These are phyloP conservation scores for Gracilaria gracilis DNA, from an alignment of 23 red algal genomes.

Conservation along the genomic window DNA sequence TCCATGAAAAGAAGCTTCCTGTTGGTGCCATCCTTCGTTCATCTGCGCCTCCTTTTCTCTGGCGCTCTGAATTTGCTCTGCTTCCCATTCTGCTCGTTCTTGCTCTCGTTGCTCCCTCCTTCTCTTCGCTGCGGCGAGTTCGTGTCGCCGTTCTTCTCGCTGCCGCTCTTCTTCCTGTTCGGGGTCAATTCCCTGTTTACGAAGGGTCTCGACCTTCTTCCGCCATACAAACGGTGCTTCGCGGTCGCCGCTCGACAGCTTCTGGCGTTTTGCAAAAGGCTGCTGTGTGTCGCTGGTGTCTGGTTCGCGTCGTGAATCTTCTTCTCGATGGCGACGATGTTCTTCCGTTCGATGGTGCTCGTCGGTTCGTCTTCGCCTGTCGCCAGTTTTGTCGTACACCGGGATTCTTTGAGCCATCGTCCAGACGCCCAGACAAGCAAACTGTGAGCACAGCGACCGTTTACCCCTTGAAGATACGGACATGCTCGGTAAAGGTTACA, in stretches of 20 bases:
- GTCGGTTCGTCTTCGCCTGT: background rate
- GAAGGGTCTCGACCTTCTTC: slow-evolving; percentile 74
- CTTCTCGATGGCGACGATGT: background rate
- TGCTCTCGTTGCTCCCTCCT: slow-evolving; percentile 52
- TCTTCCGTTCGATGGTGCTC: background rate
- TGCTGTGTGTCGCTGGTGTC: background rate
- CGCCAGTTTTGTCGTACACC: background rate
- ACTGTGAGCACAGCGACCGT: no score
- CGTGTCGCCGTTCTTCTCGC: slow-evolving; percentile 30
- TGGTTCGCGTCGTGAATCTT: background rate
- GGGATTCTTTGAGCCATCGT: no score
- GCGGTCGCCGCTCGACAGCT: background rate
- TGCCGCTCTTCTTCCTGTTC: slow-evolving; percentile 55
- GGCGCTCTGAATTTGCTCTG: background rate
- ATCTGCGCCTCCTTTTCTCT: slow-evolving; percentile 56
- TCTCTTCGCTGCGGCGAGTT: slow-evolving; percentile 73
- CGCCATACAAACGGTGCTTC: slow-evolving; percentile 77
- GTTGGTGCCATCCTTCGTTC: slow-evolving; percentile 63
- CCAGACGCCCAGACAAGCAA: no score
- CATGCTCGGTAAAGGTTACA: no score
- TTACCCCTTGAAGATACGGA: no score
- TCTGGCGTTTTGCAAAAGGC: background rate
- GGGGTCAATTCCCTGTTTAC: slow-evolving; percentile 39
- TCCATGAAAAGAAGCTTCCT: slow-evolving; percentile 80
- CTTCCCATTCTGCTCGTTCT: slow-evolving; percentile 72